Evolutionary conservation across 2,329 filamentous ascomycete species (phyloP).

Genomic region (Botrytis tulipae): DNA sequence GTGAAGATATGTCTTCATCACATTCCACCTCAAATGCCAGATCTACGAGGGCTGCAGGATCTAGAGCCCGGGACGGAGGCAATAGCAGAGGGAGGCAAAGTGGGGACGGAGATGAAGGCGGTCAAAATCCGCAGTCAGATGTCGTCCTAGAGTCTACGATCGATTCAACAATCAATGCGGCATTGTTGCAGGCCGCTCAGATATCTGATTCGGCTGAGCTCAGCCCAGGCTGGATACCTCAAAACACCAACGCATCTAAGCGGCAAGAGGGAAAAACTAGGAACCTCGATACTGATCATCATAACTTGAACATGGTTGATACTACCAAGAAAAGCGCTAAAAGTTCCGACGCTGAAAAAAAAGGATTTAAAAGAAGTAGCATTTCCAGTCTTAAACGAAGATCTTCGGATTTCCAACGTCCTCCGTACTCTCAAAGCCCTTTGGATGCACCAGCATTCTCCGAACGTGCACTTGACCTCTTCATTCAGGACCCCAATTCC

Average conservation of each 20-base stretch:
- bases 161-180: neutral
- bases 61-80: rapidly evolving
- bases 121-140: neutral
- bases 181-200: neutral
- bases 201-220: neutral
- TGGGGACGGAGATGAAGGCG: neutral
- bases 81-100: neutral
- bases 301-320: too few species aligned
- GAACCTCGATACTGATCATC: neutral
- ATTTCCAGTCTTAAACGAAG: too few species aligned
- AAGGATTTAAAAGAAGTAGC: rapidly evolving
- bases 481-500: neutral
- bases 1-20: neutral
- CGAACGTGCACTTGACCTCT: neutral
- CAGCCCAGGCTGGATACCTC: rapidly evolving
- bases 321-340: too few species aligned
- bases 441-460: rapidly evolving
- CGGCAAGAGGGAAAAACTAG: neutral
- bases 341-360: rapidly evolving
- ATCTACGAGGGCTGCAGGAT: neutral
- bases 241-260: neutral
- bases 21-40: neutral
- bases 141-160: rapidly evolving
- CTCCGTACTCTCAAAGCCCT: too few species aligned
- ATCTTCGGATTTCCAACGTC: too few species aligned